Conservation (phyloP, 441 rosid genomes). For the Erysimum cheiri region DNA sequence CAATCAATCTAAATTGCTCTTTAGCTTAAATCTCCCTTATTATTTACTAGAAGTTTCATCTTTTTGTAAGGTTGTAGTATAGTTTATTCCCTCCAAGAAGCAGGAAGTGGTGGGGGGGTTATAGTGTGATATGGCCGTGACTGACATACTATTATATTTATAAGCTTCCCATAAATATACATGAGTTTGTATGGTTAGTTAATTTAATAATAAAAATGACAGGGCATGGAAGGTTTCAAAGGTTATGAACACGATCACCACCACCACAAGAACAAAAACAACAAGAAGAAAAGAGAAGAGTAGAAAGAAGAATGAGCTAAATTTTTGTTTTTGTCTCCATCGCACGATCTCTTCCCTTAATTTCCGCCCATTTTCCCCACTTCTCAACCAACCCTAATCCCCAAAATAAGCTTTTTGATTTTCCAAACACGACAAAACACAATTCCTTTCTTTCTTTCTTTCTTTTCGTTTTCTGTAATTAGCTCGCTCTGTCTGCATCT, state of each 20-base stretch:
- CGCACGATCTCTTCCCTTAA: slow-evolving; percentile 45
- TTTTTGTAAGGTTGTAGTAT: too few relatives aligned
- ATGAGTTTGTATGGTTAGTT: too few relatives aligned
- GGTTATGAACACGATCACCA: slow-evolving; percentile 40
- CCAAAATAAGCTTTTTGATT: slow-evolving; percentile 19
- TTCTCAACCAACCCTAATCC: slow-evolving; percentile 40
- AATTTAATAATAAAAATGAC: slow-evolving; percentile 25
- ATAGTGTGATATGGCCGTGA: neutral
- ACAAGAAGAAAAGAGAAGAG: slow-evolving; percentile 13
- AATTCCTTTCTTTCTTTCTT: neutral
- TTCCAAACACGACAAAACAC: neutral
- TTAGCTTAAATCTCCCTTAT: neutral
- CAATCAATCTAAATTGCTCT: neutral
- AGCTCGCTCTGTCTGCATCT: slow-evolving; percentile 30
- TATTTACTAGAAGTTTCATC: too few relatives aligned
- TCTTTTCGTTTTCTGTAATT: neutral
- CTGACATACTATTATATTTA: neutral
- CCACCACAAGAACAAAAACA: neutral
- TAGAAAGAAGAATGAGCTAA: too few relatives aligned
- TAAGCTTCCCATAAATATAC: neutral
- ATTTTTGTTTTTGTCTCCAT: slow-evolving; percentile 17
- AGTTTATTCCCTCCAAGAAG: neutral
- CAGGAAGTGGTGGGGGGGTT: slow-evolving; percentile 8
- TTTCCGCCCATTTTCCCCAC: slow-evolving; percentile 48
- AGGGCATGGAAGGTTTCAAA: slow-evolving; percentile 62